Percentiles rank a stretch among this genome's conserved stretches.
Conservation (phyloP, 2,329 filamentous ascomycete species). For the Aureobasidium sp. region DNA sequence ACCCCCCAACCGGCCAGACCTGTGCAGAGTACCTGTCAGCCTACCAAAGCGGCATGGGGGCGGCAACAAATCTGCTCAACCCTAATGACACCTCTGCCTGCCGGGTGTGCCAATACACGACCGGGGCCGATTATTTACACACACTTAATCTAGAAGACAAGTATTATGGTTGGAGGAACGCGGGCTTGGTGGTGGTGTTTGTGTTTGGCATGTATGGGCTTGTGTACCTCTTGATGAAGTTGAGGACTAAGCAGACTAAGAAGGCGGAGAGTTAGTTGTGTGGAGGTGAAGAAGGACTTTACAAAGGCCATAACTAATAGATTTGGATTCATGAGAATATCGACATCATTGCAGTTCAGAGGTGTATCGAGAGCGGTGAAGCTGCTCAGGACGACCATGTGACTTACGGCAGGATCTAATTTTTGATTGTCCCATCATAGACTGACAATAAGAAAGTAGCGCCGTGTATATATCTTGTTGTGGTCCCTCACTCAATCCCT, state of each 20-base stretch:
- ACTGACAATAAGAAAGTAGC: too few relatives aligned
- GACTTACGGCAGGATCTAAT: too few relatives aligned
- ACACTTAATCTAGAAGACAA: not conserved
- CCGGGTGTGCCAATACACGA: constrained; percentile 4
- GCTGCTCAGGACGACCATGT: too few relatives aligned
- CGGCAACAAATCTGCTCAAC: constrained; percentile 30
- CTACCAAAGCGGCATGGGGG: constrained; percentile 28
- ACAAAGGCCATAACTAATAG: too few relatives aligned
- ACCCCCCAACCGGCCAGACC: constrained; percentile 27
- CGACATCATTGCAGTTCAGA: too few relatives aligned
- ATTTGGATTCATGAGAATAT: too few relatives aligned
- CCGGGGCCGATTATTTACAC: constrained; percentile 2
- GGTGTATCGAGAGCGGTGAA: too few relatives aligned
- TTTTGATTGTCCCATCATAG: too few relatives aligned
- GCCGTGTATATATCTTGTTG: too few relatives aligned
- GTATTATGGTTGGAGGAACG: constrained; percentile 7
- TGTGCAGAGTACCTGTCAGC: constrained; percentile 33
- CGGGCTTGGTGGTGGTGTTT: not conserved
- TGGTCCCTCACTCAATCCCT: too few relatives aligned
- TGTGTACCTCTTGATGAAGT: constrained; percentile 6
- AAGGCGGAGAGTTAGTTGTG: not conserved
- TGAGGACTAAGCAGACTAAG: constrained; percentile 9
- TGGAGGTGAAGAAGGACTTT: too few relatives aligned
- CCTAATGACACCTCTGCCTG: constrained; percentile 26
- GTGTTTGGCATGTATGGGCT: not conserved